These are phyloP conservation scores for Tremella yokohamensis DNA, from an alignment of 768 basidiomycete species.

Conservation along the genomic window DNA sequence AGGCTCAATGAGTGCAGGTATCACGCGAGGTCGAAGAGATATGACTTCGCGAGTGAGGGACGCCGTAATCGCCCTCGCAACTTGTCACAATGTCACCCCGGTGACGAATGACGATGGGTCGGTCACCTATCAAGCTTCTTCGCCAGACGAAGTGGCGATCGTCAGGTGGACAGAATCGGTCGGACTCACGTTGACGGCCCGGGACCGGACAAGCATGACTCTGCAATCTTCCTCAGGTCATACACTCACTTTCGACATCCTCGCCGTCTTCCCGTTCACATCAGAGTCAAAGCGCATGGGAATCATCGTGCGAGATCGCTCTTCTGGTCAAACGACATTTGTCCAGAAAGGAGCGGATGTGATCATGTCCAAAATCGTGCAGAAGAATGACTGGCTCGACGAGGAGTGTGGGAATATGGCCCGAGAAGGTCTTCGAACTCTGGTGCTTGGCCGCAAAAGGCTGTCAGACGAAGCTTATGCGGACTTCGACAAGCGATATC, in stretches of 20 bases:
- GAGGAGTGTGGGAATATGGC: conserved; percentile 99
- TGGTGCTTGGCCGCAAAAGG: conserved; percentile 83
- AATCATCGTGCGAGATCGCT: conserved; percentile 79
- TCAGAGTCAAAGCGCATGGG: conserved; percentile 99
- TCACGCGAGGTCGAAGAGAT: conserved; percentile 79
- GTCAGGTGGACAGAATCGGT: conserved; percentile 96
- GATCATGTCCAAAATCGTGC: conserved; percentile 93
- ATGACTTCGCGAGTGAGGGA: conserved; percentile 92
- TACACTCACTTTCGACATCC: conserved; percentile 71
- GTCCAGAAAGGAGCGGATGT: conserved; percentile 97
- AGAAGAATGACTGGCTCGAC: conserved; percentile 96
- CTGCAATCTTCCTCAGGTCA: conserved; percentile 68
- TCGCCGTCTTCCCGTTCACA: conserved; percentile 96
- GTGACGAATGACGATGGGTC: conserved; percentile 90
- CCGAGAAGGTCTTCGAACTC: conserved; percentile 85
- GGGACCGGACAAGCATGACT: conserved; percentile 86
- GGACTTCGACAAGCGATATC: conserved; percentile 68
- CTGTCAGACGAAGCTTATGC: conserved; percentile 66
- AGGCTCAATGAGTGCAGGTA: conserved; percentile 67
- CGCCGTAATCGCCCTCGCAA: conserved; percentile 83
- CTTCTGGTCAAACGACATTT: conserved; percentile 76
- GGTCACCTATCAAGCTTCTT: conserved; percentile 96
- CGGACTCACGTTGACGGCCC: conserved; percentile 79
- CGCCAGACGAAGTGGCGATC: conserved; percentile 98
- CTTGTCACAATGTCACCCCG: conserved; percentile 98